Base-by-base conservation (phyloP, 306 rosid genomes). In the Trichosanthes truncata region DNA sequence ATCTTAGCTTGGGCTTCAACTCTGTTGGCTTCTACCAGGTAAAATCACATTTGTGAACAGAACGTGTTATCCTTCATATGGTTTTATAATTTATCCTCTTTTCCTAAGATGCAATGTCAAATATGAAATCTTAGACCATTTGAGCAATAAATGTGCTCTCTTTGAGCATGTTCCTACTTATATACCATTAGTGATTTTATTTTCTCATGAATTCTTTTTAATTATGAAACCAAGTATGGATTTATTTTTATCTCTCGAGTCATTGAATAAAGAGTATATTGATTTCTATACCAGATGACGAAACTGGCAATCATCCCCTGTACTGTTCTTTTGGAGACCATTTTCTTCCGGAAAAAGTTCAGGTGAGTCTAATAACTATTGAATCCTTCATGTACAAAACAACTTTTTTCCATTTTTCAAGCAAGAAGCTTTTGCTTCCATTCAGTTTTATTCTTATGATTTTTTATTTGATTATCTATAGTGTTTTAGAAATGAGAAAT, bases 11-110 rank as follows among this genome's bases (percentile, higher is more conserved):
- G 86, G 98, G 98, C 53, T 95, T 95, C 86, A 95, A 95, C 83
- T 95, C 98, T 56, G 98, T 95, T 85, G 98, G 98, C 79, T 95
- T 95, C 80, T 95, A 95, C 86, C 98, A 95, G 89, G 98, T 95
- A 86, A 52, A 51, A 15, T 65, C 38, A 46, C 31, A 45, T 25
- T 49, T 63, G 9, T 11, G 23, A 17, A 4, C 60, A 14, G 59
- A 73, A 26, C 29, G 40, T 73, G 13, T 45, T 14, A 7, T 73
- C 25, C 59, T 6, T 71, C 31, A 13, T 29, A 72, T 25, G 57
- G 40, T 4, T 14, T 46, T 15, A 48, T 49, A 48, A 6, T 25
- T 46, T 29, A 25, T 48, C 21, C 77, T 73, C 40, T 73, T 23
- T 48, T 73, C 26, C 41, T 45, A 46, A 73, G 59, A 73, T 73